phyloP scores from a whole-genome alignment of 2,329 filamentous ascomycete species.

The Juglanconis juglandina region DNA sequence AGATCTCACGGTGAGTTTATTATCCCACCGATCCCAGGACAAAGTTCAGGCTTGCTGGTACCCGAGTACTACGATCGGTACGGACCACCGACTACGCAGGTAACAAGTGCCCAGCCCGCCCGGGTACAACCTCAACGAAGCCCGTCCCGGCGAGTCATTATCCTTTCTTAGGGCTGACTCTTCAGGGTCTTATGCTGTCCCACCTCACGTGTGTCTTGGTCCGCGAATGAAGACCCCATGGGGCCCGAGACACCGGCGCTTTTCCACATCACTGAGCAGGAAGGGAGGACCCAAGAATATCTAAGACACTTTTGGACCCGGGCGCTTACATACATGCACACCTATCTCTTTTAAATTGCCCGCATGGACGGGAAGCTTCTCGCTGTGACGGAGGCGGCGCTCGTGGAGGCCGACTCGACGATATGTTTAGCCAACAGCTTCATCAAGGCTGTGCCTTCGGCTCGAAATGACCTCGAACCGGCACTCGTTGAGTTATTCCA shows the following conservation, averaged over 20 bases:
- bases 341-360: background rate
- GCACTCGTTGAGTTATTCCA: slow-evolving; percentile 10
- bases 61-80: no score
- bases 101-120: no score
- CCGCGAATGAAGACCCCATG: background rate
- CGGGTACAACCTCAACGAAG: no score
- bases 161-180: no score
- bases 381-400: slow-evolving; percentile 15
- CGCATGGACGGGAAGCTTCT: slow-evolving; percentile 13
- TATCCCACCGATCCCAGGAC: no score
- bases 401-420: slow-evolving; percentile 7
- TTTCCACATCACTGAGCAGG: background rate
- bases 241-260: background rate
- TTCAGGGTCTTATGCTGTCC: no score
- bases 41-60: no score
- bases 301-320: background rate
- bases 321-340: background rate
- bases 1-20: no score
- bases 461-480: slow-evolving; percentile 12
- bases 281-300: background rate
- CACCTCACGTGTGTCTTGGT: no score
- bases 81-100: no score
- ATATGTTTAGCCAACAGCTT: slow-evolving; percentile 7
- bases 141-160: no score
- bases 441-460: slow-evolving; percentile 11